Conservation (phyloP, 78 protist species). For the Tieghemostelium lacteum region DNA sequence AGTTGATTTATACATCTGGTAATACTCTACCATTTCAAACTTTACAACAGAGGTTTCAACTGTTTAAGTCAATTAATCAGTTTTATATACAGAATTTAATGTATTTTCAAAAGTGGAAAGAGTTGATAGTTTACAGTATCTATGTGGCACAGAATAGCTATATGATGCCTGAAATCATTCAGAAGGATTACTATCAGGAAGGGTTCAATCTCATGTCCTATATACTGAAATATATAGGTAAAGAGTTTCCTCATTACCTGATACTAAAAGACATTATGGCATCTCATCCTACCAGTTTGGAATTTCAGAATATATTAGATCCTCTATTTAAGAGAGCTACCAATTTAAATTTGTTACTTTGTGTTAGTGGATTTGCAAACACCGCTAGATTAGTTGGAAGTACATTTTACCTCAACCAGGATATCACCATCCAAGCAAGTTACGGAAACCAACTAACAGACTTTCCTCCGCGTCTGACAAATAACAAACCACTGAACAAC, state of each 20-base stretch:
- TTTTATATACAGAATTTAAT: background rate
- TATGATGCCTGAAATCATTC: background rate
- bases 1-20: background rate
- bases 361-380: background rate
- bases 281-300: background rate
- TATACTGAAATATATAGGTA: background rate
- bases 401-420: slow-evolving; percentile 5
- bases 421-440: background rate
- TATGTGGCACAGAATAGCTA: background rate
- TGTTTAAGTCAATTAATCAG: background rate
- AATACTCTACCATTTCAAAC: background rate
- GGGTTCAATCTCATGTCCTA: background rate
- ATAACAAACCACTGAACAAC: slow-evolving; percentile 1
- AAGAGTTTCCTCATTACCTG: slow-evolving; percentile 1
- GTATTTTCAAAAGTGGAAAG: slow-evolving; percentile 21
- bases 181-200: background rate
- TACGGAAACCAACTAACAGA: slow-evolving; percentile 15
- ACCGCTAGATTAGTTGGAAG: slow-evolving; percentile 16
- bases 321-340: background rate
- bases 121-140: background rate
- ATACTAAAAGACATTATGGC: background rate
- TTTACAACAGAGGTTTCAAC: background rate
- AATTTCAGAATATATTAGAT: background rate
- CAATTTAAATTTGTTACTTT: background rate
- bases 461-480: slow-evolving; percentile 12